Evolutionary conservation across 306 rosid genomes (phyloP).

Genomic region (Quercus rubra): DNA sequence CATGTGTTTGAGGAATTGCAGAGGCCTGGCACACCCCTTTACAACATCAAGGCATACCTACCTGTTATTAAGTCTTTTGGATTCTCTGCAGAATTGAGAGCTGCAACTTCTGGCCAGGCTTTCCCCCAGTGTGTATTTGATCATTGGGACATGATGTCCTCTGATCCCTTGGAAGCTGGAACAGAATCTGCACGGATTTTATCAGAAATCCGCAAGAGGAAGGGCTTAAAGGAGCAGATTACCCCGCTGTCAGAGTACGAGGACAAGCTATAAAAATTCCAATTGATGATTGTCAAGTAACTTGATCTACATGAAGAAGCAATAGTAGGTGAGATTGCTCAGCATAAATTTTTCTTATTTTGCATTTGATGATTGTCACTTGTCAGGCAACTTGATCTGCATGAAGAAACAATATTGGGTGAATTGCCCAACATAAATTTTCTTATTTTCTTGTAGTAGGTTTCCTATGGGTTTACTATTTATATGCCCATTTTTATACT

Average conservation of each 20-base stretch:
- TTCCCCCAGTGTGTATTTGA: slow-evolving; percentile 66
- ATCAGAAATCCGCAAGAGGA: slow-evolving; percentile 51
- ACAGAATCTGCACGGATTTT: slow-evolving; percentile 47
- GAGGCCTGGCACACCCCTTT: slow-evolving; percentile 58
- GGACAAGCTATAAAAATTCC: slow-evolving; percentile 36
- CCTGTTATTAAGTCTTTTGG: slow-evolving; percentile 55
- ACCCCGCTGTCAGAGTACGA: slow-evolving; percentile 46
- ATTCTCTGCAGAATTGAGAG: slow-evolving; percentile 47
- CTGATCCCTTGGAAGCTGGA: slow-evolving; percentile 58
- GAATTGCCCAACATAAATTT: too few relatives aligned
- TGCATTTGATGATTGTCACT: too few relatives aligned
- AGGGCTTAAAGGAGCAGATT: slow-evolving; percentile 56
- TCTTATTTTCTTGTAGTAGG: too few relatives aligned
- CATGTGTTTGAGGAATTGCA: slow-evolving; percentile 64
- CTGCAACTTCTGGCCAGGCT: slow-evolving; percentile 70
- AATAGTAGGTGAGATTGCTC: too few relatives aligned
- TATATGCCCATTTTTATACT: too few relatives aligned
- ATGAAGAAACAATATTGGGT: too few relatives aligned
- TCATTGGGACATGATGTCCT: slow-evolving; percentile 69
- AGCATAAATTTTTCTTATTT: too few relatives aligned
- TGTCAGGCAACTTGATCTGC: too few relatives aligned
- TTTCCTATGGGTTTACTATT: too few relatives aligned
- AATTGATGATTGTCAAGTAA: too few relatives aligned
- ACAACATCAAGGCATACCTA: slow-evolving; percentile 60
- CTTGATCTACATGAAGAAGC: too few relatives aligned